phyloP scores from a whole-genome alignment of 805 yeast genomes.

The Teunomyces kruisii region DNA sequence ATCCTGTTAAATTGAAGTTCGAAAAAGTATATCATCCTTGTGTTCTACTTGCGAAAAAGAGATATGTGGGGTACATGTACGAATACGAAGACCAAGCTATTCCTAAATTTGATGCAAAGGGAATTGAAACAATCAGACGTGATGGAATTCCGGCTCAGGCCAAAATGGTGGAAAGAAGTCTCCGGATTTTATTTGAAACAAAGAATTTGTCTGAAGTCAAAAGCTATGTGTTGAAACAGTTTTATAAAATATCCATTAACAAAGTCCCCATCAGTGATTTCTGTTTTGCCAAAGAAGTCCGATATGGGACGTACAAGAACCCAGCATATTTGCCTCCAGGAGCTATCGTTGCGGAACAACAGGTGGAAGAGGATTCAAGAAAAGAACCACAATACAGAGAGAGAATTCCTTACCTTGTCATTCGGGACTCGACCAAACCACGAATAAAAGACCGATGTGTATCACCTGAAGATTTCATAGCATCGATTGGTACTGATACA shows the following conservation, averaged over 20 bases:
- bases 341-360: constrained; percentile 72
- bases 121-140: constrained; percentile 90
- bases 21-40: constrained; percentile 93
- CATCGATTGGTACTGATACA: constrained; percentile 24
- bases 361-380: constrained; percentile 62
- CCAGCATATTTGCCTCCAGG: constrained; percentile 84
- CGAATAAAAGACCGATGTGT: constrained; percentile 75
- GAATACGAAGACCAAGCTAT: constrained; percentile 53
- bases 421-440: constrained; percentile 53
- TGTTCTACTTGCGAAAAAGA: constrained; percentile 76
- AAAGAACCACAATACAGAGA: constrained; percentile 86
- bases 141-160: constrained; percentile 95
- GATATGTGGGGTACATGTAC: constrained; percentile 87
- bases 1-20: constrained; percentile 79
- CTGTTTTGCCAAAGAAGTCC: constrained; percentile 88
- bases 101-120: constrained; percentile 91
- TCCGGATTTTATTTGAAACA: constrained; percentile 70
- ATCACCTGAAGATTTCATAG: constrained; percentile 72
- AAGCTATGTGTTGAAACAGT: constrained; percentile 61
- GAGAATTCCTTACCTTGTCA: constrained; percentile 83
- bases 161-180: constrained; percentile 68
- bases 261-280: constrained; percentile 75
- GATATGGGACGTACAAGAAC: constrained; percentile 77
- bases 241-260: constrained; percentile 62
- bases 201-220: constrained; percentile 71